phyloP scores from a whole-genome alignment of 73 alveolate genomes.

The Paraurostyla sp. region DNA sequence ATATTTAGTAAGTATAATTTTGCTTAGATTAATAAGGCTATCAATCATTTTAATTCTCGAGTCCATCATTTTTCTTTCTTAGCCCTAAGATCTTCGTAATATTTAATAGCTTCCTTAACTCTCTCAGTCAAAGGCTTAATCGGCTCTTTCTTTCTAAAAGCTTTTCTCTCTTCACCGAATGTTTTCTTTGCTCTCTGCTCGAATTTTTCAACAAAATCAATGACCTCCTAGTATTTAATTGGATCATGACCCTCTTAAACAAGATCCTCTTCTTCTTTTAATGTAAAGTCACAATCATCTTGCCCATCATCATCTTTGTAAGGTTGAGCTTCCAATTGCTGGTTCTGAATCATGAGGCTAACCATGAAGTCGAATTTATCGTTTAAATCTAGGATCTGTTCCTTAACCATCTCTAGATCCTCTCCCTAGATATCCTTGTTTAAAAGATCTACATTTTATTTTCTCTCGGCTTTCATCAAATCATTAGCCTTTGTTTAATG shows the following conservation, averaged over 20 bases:
- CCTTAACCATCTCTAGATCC: neutral
- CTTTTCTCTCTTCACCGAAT: neutral
- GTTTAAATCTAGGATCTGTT: slow-evolving; percentile 28
- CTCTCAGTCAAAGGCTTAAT: neutral
- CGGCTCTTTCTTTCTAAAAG: neutral
- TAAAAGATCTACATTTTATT: neutral
- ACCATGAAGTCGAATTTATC: slow-evolving; percentile 43
- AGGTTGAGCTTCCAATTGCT: neutral
- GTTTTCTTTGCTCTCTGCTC: neutral
- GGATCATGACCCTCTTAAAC: too few relatives aligned
- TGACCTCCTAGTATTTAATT: neutral
- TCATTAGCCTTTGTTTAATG: neutral
- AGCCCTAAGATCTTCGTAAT: neutral
- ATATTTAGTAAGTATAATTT: neutral
- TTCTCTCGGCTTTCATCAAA: slow-evolving; percentile 1
- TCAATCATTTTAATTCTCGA: neutral
- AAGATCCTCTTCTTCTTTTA: neutral
- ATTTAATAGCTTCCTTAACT: neutral
- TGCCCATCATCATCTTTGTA: neutral
- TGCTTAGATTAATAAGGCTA: neutral
- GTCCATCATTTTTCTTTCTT: neutral
- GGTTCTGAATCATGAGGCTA: neutral
- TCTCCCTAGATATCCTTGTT: neutral
- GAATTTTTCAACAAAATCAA: neutral
- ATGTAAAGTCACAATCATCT: neutral